phyloP scores from a whole-genome alignment of 164 flowering plant species.

The Brasenia schreberi region DNA sequence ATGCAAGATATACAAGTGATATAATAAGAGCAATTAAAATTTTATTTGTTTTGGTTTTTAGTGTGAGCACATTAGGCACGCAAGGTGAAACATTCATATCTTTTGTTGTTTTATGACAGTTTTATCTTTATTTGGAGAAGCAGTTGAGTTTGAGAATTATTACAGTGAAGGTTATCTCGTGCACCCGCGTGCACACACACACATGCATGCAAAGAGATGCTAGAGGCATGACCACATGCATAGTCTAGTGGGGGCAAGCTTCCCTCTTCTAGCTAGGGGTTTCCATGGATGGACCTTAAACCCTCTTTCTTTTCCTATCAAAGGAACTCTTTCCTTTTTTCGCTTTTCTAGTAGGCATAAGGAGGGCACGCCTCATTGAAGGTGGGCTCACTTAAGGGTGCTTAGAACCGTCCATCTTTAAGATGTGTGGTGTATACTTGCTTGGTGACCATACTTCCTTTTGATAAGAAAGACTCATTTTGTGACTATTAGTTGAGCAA shows the following conservation, averaged over 20 bases:
- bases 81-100: neutral
- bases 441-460: too few species aligned
- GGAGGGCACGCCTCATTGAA: neutral
- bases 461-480: too few species aligned
- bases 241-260: neutral
- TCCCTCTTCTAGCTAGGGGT: neutral
- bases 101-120: neutral
- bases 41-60: too few species aligned
- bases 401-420: neutral
- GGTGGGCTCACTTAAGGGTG: too few species aligned
- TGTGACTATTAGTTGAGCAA: too few species aligned
- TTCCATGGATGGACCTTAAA: neutral
- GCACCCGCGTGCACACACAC: too few species aligned
- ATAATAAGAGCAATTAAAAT: too few species aligned
- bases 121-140: neutral
- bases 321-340: neutral
- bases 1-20: neutral
- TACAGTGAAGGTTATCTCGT: too few species aligned
- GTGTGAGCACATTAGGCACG: neutral
- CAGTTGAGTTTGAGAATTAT: neutral
- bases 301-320: neutral
- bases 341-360: neutral
- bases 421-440: neutral
- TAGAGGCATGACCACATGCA: neutral
- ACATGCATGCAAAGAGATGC: neutral